Evolutionary conservation across 768 basidiomycete species (phyloP).

Genomic region (Bullera alba): DNA sequence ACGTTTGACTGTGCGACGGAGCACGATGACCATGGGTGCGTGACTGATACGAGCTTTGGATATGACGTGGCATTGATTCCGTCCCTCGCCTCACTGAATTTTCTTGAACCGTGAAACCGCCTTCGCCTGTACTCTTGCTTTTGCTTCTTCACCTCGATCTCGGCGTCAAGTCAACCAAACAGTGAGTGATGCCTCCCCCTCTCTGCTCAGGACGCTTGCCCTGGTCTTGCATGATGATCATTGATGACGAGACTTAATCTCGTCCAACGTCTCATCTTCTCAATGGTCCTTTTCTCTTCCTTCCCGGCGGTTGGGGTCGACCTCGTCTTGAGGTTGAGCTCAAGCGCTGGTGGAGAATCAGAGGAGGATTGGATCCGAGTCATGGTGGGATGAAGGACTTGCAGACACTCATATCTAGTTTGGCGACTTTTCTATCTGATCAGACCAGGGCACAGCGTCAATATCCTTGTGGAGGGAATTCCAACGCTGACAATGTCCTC

Average conservation of each 20-base stretch:
- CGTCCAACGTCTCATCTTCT: not conserved
- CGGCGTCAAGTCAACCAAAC: no score
- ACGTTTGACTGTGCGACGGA: no score
- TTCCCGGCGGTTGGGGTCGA: not conserved
- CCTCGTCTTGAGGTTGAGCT: conserved; percentile 1
- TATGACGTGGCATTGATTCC: no score
- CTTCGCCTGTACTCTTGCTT: no score
- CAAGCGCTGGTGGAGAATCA: not conserved
- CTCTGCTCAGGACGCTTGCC: no score
- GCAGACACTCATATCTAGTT: conserved; percentile 38
- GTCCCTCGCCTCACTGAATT: no score
- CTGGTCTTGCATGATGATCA: conserved; percentile 4
- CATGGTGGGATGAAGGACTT: conserved; percentile 10
- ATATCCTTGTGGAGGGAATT: not conserved
- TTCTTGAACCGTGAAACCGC: no score
- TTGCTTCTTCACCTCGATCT: no score
- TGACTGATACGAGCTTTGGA: no score
- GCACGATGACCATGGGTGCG: no score
- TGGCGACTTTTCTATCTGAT: conserved; percentile 42
- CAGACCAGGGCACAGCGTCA: not conserved
- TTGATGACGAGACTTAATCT: conserved; percentile 3
- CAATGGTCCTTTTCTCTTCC: not conserved
- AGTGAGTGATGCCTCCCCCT: no score
- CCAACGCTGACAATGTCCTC: not conserved
- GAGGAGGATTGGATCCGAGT: not conserved